Base-by-base conservation (phyloP, 352 stramenopile species). In the Phytophthora sp. region DNA sequence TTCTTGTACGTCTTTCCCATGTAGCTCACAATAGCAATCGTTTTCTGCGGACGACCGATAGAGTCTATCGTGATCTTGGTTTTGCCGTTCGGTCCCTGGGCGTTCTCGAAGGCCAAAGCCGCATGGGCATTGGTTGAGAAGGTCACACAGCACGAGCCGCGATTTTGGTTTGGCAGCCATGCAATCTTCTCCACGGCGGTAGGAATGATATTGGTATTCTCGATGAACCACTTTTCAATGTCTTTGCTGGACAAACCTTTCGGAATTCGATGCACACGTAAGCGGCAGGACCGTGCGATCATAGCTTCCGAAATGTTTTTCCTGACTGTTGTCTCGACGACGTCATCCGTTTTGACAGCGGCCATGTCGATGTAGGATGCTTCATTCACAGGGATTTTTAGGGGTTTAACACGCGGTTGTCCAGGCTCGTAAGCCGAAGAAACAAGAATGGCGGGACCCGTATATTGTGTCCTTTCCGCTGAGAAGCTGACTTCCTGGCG, bases 191-290 rank as follows among this genome's bases (percentile, higher is more conserved):
- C 88, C 26, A 96, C 83, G 15, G 76, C 76, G 0, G 56, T 69
- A 36, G 88, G 86, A 24, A 94, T 78, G 47, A 96, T 71, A 23
- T 83, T 84, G 27, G 86, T 66, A 5, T 70, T 80, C 31, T 86
- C 57, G 45, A 83, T 51, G 49, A 94, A 89, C 57, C 89, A 94
- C 2, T 82, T 71, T 50, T 96, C 74, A 8, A 96, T 83, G 47
- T 96, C 84, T 20, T 62, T 41, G 27, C 74, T 86, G 41, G 71
- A 77, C 15, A 94, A 44, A 20, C 86, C 86, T 26, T 86, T 86
- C 1, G 83, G 73, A 52, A 96, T 87, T 65, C 79, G 83, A 74
- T 94, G 86, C 29, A 96, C 69, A 2, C 79, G 86, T 51, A 93
- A 73, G 15, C 80, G 82, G 38, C 81, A 89, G 2, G 84, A 93